Evolutionary conservation across 768 basidiomycete species (phyloP).

Genomic region (Boletus insuetus): DNA sequence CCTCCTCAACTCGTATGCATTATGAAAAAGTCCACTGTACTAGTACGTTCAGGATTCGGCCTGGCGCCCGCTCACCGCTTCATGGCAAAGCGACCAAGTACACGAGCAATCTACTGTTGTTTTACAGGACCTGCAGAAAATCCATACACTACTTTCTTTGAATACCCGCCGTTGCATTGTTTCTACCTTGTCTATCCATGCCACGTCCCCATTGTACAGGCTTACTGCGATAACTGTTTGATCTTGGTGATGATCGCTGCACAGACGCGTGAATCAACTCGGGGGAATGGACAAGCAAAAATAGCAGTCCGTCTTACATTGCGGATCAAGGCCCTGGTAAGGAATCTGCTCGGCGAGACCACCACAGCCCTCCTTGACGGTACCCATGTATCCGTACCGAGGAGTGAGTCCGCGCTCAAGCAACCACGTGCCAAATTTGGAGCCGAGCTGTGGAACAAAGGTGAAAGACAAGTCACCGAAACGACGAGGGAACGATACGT

Average conservation of each 20-base stretch:
- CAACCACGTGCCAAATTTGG: constrained; percentile 83
- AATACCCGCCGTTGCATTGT: background rate
- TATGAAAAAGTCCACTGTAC: too few species aligned
- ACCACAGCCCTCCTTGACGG: constrained; percentile 69
- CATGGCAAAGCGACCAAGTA: too few species aligned
- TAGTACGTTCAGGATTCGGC: too few species aligned
- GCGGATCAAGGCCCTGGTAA: constrained; percentile 74
- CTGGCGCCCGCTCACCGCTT: too few species aligned
- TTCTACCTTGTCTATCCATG: background rate
- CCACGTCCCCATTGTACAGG: background rate
- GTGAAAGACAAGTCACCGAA: background rate
- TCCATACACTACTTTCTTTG: background rate
- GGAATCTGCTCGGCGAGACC: constrained; percentile 86
- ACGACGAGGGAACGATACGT: constrained; percentile 14
- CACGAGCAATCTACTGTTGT: too few species aligned
- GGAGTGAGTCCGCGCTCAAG: constrained; percentile 80
- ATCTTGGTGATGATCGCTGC: constrained; percentile 48
- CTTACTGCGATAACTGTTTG: constrained; percentile 36
- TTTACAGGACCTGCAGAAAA: too few species aligned
- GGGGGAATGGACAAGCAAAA: background rate
- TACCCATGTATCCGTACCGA: constrained; percentile 79
- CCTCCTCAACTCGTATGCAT: too few species aligned
- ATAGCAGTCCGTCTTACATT: constrained; percentile 48
- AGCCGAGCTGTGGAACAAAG: constrained; percentile 51
- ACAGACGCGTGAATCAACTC: background rate